These are phyloP conservation scores for Agapanthus africanus DNA, from an alignment of 106 monocot genomes.

Conservation along the genomic window DNA sequence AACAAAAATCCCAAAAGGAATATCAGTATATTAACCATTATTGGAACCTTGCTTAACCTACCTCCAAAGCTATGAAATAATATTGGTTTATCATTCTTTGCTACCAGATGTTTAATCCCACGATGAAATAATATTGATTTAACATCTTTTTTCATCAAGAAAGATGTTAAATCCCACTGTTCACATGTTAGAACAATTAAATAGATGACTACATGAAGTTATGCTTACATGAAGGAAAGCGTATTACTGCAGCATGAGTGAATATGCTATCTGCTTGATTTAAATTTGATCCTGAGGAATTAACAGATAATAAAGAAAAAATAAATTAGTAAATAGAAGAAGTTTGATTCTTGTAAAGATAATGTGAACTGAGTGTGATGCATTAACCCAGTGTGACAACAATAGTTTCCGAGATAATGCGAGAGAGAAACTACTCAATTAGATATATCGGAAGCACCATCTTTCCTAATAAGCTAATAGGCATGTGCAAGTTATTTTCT, in stretches of 20 bases:
- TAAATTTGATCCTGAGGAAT: constrained; percentile 51
- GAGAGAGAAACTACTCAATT: not conserved
- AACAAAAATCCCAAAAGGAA: constrained; percentile 8
- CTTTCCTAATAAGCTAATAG: not conserved
- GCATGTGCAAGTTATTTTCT: not conserved
- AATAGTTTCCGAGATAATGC: not conserved
- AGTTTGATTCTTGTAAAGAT: not conserved
- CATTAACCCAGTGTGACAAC: not conserved
- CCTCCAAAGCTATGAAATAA: not conserved
- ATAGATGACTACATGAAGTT: not conserved
- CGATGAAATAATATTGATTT: not conserved
- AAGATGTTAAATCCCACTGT: too few relatives aligned
- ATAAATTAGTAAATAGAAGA: not conserved
- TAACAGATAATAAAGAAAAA: constrained; percentile 5
- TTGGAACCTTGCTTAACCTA: not conserved
- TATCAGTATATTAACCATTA: not conserved
- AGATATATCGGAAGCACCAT: not conserved
- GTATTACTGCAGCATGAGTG: constrained; percentile 77
- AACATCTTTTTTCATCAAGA: too few relatives aligned
- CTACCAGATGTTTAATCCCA: not conserved
- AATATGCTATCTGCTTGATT: constrained; percentile 39
- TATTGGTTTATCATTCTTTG: not conserved
- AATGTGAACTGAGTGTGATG: not conserved
- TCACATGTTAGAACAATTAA: not conserved
- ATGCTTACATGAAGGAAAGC: constrained; percentile 73